Evolutionary conservation across 805 yeast species (phyloP).

Genomic region (Danielozyma ontarioensis): DNA sequence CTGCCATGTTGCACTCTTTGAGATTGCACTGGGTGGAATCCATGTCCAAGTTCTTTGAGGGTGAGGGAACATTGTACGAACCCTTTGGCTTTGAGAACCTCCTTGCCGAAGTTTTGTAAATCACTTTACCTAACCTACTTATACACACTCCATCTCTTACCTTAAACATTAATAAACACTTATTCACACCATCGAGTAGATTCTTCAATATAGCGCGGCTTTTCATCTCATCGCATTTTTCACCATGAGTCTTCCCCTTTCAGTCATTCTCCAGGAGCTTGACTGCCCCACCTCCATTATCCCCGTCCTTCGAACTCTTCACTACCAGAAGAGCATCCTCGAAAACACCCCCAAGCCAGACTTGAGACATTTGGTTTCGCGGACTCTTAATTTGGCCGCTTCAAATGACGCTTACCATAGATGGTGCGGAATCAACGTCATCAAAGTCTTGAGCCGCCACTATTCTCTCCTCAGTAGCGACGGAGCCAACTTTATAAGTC

Average conservation of each 20-base stretch:
- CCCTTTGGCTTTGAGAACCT: slow-evolving; percentile 48
- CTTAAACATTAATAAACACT: no score
- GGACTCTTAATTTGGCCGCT: slow-evolving; percentile 37
- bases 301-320: slow-evolving; percentile 27
- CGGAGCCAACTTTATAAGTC: slow-evolving; percentile 35
- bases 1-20: slow-evolving; percentile 77
- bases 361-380: slow-evolving; percentile 43
- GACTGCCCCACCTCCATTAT: slow-evolving; percentile 13
- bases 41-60: slow-evolving; percentile 75
- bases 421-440: slow-evolving; percentile 59
- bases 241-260: background rate
- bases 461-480: slow-evolving; percentile 35
- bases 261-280: background rate
- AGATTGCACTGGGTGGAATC: slow-evolving; percentile 81
- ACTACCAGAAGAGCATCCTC: slow-evolving; percentile 25
- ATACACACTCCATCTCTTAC: no score
- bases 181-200: no score
- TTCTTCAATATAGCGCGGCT: no score
- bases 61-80: slow-evolving; percentile 65
- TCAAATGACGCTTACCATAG: slow-evolving; percentile 37
- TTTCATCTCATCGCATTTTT: background rate
- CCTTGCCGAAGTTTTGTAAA: background rate
- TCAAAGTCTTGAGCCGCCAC: slow-evolving; percentile 38
- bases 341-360: slow-evolving; percentile 44
- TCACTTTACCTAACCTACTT: background rate